Conservation (phyloP, 1,139 yeast species). For the Taiozyma sp. region DNA sequence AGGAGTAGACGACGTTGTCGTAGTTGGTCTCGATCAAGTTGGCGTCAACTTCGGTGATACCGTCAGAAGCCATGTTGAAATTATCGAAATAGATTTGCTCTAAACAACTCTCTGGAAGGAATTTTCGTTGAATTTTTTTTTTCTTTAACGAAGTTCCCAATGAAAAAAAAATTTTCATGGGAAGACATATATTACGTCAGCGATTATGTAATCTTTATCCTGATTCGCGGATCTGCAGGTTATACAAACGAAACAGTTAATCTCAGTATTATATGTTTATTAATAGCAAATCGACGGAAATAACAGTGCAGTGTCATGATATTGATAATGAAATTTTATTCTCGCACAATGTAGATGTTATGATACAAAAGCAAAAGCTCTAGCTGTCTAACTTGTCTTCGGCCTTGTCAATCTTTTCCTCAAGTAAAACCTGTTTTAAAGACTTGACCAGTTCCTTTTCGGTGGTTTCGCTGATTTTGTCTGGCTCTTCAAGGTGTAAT, state of each 20-base stretch:
- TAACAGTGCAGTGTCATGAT: neutral
- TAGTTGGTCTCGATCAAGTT: constrained; percentile 92
- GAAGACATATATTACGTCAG: neutral
- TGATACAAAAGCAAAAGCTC: neutral
- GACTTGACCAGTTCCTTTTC: neutral
- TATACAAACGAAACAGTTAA: neutral
- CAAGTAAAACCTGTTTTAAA: neutral
- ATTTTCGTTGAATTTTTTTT: neutral
- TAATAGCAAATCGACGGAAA: neutral
- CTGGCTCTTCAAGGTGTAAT: neutral
- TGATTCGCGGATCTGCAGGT: neutral
- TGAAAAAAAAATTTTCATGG: neutral
- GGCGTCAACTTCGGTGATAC: constrained; percentile 80
- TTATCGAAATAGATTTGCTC: neutral
- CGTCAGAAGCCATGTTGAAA: constrained; percentile 32
- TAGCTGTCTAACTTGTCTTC: neutral
- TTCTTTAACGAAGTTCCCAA: neutral
- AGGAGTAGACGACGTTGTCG: constrained; percentile 90
- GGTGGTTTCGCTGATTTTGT: neutral
- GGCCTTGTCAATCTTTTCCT: neutral
- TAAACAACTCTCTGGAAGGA: neutral
- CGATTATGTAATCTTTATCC: neutral
- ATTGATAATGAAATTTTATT: neutral
- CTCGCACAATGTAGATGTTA: neutral
- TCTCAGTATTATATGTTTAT: neutral